Evolutionary conservation across 2,329 filamentous ascomycete species (phyloP).

Genomic region (Fusarium verrucosum): DNA sequence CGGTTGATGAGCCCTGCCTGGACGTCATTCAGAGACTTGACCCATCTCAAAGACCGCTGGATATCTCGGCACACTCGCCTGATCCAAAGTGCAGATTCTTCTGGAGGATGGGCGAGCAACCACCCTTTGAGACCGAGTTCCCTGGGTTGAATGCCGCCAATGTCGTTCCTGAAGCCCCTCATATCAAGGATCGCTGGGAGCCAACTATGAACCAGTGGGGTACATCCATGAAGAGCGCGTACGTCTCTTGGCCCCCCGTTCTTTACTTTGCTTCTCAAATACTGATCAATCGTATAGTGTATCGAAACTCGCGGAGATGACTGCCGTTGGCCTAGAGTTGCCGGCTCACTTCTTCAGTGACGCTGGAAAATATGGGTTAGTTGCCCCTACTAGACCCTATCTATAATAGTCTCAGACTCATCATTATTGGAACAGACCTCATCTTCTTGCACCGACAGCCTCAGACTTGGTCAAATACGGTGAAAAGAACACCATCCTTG

Average conservation of each 20-base stretch:
- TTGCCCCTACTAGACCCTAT: background rate
- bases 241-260: slow-evolving; percentile 41
- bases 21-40: slow-evolving; percentile 64
- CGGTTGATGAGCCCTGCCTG: slow-evolving; percentile 68
- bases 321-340: slow-evolving; percentile 64
- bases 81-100: slow-evolving; percentile 72
- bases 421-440: slow-evolving; percentile 55
- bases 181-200: slow-evolving; percentile 61
- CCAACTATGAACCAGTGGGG: slow-evolving; percentile 67
- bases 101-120: slow-evolving; percentile 66
- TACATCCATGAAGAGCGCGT: slow-evolving; percentile 68
- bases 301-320: slow-evolving; percentile 66
- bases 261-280: background rate
- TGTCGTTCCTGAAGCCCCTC: slow-evolving; percentile 60
- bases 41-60: slow-evolving; percentile 65
- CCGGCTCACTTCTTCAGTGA: slow-evolving; percentile 62
- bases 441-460: slow-evolving; percentile 68
- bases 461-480: slow-evolving; percentile 66
- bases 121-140: slow-evolving; percentile 65
- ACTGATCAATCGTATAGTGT: slow-evolving; percentile 51
- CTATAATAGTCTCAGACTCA: background rate
- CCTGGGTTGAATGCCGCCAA: slow-evolving; percentile 65
- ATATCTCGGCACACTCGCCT: slow-evolving; percentile 64
- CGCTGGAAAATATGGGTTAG: slow-evolving; percentile 64
- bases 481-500: slow-evolving; percentile 65